Evolutionary conservation across 2,329 filamentous ascomycete species (phyloP), one percentile per base, ranked within the genome.

Genomic region (Trichophyton rubrum): DNA sequence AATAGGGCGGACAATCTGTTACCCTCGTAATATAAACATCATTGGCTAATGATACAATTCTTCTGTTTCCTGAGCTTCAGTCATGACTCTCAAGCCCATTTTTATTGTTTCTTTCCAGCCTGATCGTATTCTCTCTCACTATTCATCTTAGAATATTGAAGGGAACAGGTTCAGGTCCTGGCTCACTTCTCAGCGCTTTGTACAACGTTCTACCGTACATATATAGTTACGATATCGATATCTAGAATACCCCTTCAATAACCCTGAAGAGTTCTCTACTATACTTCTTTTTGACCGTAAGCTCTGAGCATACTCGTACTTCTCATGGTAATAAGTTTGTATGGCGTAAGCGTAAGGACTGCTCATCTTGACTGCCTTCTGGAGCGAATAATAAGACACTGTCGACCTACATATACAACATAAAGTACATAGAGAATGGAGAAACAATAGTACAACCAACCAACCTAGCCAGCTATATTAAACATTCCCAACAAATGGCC

Each of bases 161-260:
- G 45, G 24, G 22, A 51, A 24, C 11, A 24, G 3, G 22, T 27
- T 24, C 24, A 22, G 11, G n/a, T 20, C 24, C 20, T 51, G 45
- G 45, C 22, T 55, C 51, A 30, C 33, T 55, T 55, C 13, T 22
- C 20, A 55, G 51, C 51, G 51, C 11, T 55, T 35, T 55, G 51
- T 55, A 55, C 27, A 7, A 55, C 4, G 22, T 55, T 55, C 51
- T 20, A 33, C 51, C 38, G 51, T 55, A 55, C 33, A 35, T 55
- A 55, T 38, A 55, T 53, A 49, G 45, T 51, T 13, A 55, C 33
- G 51, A 55, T 35, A n/a, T 55, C 20, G 13, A 55, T 55, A 55
- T 55, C 51, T 55, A 55, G 51, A 55, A 35, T 55, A 55, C 15
- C 51, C 51, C 15, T 11, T 11, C 27, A 17, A 55, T n/a, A 35